Conservation (phyloP, 106 monocot species). For the Dendrobium chrysotoxum region DNA sequence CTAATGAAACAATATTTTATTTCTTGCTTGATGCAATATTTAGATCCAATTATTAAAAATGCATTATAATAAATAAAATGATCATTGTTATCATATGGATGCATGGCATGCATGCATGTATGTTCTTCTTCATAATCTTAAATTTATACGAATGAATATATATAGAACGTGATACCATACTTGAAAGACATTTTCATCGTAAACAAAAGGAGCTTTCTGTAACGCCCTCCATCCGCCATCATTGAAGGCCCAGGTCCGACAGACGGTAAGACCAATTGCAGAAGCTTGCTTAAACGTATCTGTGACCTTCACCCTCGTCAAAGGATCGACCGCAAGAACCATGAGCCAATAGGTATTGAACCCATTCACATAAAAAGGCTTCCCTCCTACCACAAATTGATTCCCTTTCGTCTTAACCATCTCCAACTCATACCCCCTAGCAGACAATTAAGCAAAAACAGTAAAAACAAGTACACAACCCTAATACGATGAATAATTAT, state of each 20-base stretch:
- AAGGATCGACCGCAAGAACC: conserved; percentile 60
- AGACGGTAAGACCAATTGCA: conserved; percentile 57
- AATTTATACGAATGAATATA: no score
- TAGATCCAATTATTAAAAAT: no score
- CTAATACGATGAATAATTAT: no score
- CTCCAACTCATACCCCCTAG: conserved; percentile 19
- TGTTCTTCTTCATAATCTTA: no score
- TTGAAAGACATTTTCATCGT: conserved; percentile 83
- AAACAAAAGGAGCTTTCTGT: conserved; percentile 66
- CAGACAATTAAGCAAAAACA: not conserved
- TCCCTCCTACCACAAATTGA: conserved; percentile 40
- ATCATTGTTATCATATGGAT: no score
- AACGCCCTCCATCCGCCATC: conserved; percentile 89
- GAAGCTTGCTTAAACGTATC: conserved; percentile 58
- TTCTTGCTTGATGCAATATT: no score
- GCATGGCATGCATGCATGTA: no score
- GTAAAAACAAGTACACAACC: not conserved
- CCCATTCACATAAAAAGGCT: conserved; percentile 74
- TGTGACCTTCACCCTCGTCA: conserved; percentile 59
- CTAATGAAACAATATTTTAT: no score
- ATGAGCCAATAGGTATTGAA: conserved; percentile 93
- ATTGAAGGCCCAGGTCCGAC: conserved; percentile 87
- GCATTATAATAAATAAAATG: no score
- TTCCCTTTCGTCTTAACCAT: conserved; percentile 67
- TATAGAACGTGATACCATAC: conserved; percentile 12